Evolutionary conservation across 2,329 filamentous ascomycete genomes (phyloP).

Genomic region (Incumbomyces lentus): DNA sequence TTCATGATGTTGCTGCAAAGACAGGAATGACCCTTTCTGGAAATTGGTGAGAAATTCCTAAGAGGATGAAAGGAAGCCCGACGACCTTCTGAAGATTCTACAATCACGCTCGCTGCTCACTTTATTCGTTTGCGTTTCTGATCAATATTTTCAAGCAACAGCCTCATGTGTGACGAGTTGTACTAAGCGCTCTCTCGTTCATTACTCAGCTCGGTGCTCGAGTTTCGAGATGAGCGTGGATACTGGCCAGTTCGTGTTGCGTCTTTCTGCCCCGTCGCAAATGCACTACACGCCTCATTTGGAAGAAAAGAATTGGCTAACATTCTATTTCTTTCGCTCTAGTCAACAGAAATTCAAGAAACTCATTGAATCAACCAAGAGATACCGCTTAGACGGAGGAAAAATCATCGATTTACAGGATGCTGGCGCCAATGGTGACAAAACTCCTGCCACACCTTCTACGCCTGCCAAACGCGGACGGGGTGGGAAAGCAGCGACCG

Average conservation of each 20-base stretch:
- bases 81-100: too few species aligned
- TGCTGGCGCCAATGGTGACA: not conserved
- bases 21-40: not conserved
- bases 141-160: not conserved
- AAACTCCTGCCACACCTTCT: not conserved
- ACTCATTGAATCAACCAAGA: constrained; percentile 5
- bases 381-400: constrained; percentile 1
- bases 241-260: not conserved
- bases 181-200: not conserved
- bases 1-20: not conserved
- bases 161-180: not conserved
- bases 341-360: constrained; percentile 9
- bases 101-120: too few species aligned
- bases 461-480: constrained; percentile 3
- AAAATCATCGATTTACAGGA: constrained; percentile 10
- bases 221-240: not conserved
- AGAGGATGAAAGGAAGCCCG: too few species aligned
- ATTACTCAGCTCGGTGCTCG: too few species aligned
- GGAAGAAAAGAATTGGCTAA: not conserved
- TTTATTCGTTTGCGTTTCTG: too few species aligned
- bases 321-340: not conserved
- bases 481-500: not conserved
- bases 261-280: too few species aligned
- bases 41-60: constrained; percentile 1
- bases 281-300: too few species aligned